A percentile compares a stretch with the other conserved stretches of the same genome.
phyloP scores from a whole-genome alignment of 176 grass and related monocot species.

The Avena eriantha region DNA sequence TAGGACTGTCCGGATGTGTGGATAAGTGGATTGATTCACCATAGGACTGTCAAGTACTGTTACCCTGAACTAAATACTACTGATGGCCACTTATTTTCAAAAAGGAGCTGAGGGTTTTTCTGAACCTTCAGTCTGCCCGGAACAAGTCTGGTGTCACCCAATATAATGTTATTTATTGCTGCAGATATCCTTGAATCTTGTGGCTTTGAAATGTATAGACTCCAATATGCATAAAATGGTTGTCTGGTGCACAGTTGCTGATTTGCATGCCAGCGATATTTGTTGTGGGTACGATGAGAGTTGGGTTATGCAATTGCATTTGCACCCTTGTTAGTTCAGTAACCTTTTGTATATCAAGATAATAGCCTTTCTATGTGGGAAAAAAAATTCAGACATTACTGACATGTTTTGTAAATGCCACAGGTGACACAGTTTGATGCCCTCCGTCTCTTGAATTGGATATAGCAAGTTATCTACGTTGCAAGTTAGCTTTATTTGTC shows the following conservation, averaged over 20 bases:
- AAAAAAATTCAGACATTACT: background rate
- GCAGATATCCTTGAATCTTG: background rate
- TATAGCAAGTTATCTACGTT: slow-evolving; percentile 8
- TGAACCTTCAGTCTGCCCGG: slow-evolving; percentile 5
- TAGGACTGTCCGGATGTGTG: background rate
- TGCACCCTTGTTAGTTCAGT: slow-evolving; percentile 21
- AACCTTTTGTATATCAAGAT: background rate
- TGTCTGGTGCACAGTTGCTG: slow-evolving; percentile 14
- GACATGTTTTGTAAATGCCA: slow-evolving; percentile 33
- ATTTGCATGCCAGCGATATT: background rate
- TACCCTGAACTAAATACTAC: background rate
- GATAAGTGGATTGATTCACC: background rate
- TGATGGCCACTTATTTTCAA: background rate
- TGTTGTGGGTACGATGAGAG: background rate
- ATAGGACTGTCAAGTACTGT: background rate
- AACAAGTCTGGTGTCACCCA: background rate
- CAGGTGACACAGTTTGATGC: slow-evolving; percentile 41
- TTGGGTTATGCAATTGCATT: background rate
- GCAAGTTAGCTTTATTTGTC: slow-evolving; percentile 13
- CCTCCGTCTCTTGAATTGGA: background rate
- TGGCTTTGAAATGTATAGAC: slow-evolving; percentile 16
- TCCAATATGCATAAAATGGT: background rate
- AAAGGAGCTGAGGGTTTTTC: background rate
- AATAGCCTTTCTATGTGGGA: slow-evolving; percentile 1
- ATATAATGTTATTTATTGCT: background rate